Conservation (phyloP, 129 eudicot species). For the Cynara cardunculus region DNA sequence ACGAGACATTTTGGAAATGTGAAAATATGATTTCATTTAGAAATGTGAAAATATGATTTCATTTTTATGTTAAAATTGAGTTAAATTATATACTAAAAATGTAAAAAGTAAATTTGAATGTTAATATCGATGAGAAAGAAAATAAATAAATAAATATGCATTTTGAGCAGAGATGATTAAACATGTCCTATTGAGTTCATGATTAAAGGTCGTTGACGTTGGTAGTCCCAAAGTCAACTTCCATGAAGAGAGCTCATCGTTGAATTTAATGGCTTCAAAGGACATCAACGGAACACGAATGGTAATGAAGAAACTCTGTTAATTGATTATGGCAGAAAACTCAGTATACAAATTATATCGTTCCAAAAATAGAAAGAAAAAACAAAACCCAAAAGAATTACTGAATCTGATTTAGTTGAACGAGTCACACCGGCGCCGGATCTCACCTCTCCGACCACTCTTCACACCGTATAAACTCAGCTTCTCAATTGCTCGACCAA, state of each 20-base stretch:
- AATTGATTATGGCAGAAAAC: not conserved
- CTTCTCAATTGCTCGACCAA: slow-evolving; percentile 75
- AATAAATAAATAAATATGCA: too few relatives aligned
- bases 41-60: too few relatives aligned
- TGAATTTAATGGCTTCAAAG: not conserved
- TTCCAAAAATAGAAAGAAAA: not conserved
- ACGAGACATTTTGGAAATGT: too few relatives aligned
- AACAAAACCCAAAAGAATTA: not conserved
- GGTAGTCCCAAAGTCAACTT: not conserved
- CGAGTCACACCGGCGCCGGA: slow-evolving; percentile 72
- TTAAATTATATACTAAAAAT: too few relatives aligned
- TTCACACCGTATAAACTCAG: slow-evolving; percentile 61
- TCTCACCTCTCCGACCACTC: slow-evolving; percentile 50
- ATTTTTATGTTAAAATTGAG: too few relatives aligned
- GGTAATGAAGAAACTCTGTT: not conserved
- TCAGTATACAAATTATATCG: slow-evolving; percentile 23
- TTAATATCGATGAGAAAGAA: too few relatives aligned
- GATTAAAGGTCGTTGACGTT: slow-evolving; percentile 16
- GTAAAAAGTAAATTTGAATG: too few relatives aligned
- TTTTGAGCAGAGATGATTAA: too few relatives aligned
- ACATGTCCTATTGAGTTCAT: too few relatives aligned
- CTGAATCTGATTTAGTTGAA: slow-evolving; percentile 22
- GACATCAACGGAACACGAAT: not conserved
- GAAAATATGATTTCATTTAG: too few relatives aligned
- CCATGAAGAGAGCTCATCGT: not conserved